Conservation (phyloP, 306 rosid genomes). For the Hippophae gyantsensis region DNA sequence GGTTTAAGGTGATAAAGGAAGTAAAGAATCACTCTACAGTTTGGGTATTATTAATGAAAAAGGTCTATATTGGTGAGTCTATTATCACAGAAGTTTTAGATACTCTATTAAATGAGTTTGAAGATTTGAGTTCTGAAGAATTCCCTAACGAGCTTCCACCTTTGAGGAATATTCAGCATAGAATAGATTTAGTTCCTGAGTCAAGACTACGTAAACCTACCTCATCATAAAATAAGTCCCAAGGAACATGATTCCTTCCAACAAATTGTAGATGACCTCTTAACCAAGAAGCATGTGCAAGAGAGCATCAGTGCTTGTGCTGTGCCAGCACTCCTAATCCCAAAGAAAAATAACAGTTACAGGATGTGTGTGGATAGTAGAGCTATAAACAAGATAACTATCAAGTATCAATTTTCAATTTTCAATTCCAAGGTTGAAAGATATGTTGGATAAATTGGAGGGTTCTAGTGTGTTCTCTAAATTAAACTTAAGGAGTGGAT, state of each 20-base stretch:
- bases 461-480: background rate
- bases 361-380: background rate
- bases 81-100: too few species aligned
- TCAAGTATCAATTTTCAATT: background rate
- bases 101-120: too few species aligned
- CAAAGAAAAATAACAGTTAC: background rate
- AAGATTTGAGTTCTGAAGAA: too few species aligned
- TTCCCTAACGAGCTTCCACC: too few species aligned
- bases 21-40: too few species aligned
- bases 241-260: background rate
- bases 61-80: too few species aligned
- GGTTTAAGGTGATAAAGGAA: too few species aligned
- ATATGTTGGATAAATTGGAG: background rate
- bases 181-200: background rate
- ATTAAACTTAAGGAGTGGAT: background rate
- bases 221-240: background rate
- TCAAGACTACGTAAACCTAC: background rate
- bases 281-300: too few species aligned
- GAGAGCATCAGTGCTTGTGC: background rate
- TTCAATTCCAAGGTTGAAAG: background rate
- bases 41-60: too few species aligned
- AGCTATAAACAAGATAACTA: background rate
- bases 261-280: background rate
- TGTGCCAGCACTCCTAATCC: background rate
- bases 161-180: background rate